Evolutionary conservation across 805 yeast genomes (phyloP).

Genomic region (Brettanomyces custersianus): DNA sequence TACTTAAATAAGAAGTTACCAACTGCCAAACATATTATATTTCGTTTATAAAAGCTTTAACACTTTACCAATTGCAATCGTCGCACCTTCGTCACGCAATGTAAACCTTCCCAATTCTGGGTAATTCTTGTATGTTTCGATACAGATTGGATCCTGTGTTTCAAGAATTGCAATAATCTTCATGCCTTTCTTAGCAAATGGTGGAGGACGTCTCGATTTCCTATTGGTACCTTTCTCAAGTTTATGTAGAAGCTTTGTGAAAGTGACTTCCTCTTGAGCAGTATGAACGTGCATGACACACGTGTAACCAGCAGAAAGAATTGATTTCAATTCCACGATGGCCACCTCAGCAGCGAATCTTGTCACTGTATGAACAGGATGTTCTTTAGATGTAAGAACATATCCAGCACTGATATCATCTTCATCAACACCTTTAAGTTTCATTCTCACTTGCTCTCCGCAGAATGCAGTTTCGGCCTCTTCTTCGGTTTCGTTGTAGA

Average conservation of each 20-base stretch:
- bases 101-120: constrained; percentile 98
- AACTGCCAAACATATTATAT: too few relatives aligned
- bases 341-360: constrained; percentile 94
- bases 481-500: constrained; percentile 91
- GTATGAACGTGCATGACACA: constrained; percentile 99
- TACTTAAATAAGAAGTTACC: too few relatives aligned
- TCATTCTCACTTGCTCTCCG: constrained; percentile 96
- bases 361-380: constrained; percentile 87
- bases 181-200: constrained; percentile 98
- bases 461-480: constrained; percentile 85
- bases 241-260: constrained; percentile 79
- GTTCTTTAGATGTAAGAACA: constrained; percentile 76
- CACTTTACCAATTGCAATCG: constrained; percentile 97
- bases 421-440: constrained; percentile 92
- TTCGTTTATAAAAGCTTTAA: constrained; percentile 76
- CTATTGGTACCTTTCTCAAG: constrained; percentile 95
- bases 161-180: constrained; percentile 90
- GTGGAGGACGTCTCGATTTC: constrained; percentile 93
- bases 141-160: constrained; percentile 79
- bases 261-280: constrained; percentile 90
- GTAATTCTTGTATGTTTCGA: constrained; percentile 85
- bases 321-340: constrained; percentile 91
- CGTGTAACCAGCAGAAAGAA: constrained; percentile 88
- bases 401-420: constrained; percentile 91
- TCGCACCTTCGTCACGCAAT: constrained; percentile 95